A percentile compares a stretch with the other conserved stretches of the same genome.
These are phyloP conservation scores for Ascocoryne sarcoides DNA, from an alignment of 2,329 filamentous ascomycete species.

Conservation along the genomic window DNA sequence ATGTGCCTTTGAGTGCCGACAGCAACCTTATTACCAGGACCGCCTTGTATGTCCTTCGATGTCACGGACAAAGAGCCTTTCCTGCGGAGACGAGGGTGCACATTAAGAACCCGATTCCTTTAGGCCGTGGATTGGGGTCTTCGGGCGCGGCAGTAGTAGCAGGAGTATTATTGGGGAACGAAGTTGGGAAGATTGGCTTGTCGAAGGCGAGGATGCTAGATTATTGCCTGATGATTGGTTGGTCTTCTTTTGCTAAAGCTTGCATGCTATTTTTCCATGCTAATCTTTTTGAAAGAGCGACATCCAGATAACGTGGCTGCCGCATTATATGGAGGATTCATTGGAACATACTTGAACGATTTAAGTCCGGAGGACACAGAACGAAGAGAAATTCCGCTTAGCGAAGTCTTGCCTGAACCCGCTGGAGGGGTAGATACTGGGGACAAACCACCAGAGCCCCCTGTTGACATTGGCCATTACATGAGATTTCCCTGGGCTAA, in stretches of 20 bases:
- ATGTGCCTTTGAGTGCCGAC: conserved; percentile 76
- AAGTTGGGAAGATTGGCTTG: conserved; percentile 72
- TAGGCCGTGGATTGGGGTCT: conserved; percentile 87
- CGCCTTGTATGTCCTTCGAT: conserved; percentile 88
- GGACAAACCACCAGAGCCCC: conserved; percentile 77
- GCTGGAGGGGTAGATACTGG: conserved; percentile 90
- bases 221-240: conserved; percentile 94
- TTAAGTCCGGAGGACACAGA: conserved; percentile 82
- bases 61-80: conserved; percentile 79
- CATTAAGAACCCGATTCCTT: conserved; percentile 89
- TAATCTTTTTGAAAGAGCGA: conserved; percentile 44
- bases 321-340: conserved; percentile 90
- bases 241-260: conserved; percentile 15
- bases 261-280: neutral
- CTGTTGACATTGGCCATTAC: conserved; percentile 86
- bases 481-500: conserved; percentile 90
- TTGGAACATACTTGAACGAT: conserved; percentile 93
- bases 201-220: conserved; percentile 79
- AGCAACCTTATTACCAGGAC: conserved; percentile 90
- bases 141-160: conserved; percentile 93
- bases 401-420: conserved; percentile 83
- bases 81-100: conserved; percentile 83
- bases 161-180: conserved; percentile 85
- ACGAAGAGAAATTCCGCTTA: conserved; percentile 85
- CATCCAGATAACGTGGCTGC: conserved; percentile 94